Evolutionary conservation across 352 stramenopile genomes (phyloP).

Genomic region (Pythium myriotylum): DNA sequence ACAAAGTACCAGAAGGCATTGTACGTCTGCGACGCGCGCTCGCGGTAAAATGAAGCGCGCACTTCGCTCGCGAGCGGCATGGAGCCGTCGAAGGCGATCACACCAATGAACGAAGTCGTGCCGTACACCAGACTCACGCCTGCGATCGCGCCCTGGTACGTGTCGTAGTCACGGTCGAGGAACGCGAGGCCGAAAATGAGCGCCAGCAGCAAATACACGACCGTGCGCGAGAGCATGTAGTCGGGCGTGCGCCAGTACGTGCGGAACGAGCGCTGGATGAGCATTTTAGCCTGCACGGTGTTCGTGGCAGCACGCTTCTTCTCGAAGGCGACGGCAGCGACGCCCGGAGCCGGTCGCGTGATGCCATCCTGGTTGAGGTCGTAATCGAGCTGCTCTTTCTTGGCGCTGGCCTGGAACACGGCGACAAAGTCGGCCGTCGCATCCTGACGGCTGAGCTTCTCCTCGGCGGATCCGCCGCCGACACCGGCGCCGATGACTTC

Average conservation of each 20-base stretch:
- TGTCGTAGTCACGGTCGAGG: conserved; percentile 26
- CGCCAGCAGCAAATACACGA: conserved; percentile 52
- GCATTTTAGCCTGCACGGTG: conserved; percentile 3
- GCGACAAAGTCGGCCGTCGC: conserved; percentile 11
- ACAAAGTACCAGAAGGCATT: too few relatives aligned
- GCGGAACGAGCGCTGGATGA: conserved; percentile 20
- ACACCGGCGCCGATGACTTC: too few relatives aligned
- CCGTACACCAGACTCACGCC: conserved; percentile 74
- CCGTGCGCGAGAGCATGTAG: conserved; percentile 63
- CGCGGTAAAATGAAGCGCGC: conserved; percentile 91
- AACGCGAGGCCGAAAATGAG: conserved; percentile 68
- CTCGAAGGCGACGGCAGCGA: conserved; percentile 13
- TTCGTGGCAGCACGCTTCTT: conserved; percentile 14
- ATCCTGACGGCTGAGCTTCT: neutral
- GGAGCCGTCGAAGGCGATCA: conserved; percentile 63
- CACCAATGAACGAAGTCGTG: conserved; percentile 61
- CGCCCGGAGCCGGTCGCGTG: neutral
- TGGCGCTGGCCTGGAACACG: conserved; percentile 9
- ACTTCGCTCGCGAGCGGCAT: conserved; percentile 69
- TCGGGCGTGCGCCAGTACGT: conserved; percentile 42
- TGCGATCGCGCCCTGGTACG: conserved; percentile 30
- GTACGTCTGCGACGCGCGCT: conserved; percentile 89
- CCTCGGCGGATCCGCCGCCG: conserved; percentile 44
- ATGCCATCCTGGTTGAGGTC: conserved; percentile 6
- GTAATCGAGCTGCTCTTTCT: conserved; percentile 7